phyloP scores from a whole-genome alignment of 1,284 basidiomycete species.

The Stygiomarasmius scandens region DNA sequence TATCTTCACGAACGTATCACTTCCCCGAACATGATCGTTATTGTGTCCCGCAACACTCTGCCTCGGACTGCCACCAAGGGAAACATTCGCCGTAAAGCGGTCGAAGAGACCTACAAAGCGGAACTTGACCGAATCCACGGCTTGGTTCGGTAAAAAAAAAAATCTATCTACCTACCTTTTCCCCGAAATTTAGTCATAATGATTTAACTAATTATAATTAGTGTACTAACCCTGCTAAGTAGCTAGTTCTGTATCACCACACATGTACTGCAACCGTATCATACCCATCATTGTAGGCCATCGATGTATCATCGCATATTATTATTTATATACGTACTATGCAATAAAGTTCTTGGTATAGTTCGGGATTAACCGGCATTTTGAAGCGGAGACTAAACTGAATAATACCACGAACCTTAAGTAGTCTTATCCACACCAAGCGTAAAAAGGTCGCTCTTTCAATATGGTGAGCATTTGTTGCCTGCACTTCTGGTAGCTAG shows the following conservation, averaged over 20 bases:
- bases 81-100: slow-evolving; percentile 65
- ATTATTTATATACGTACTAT: background rate
- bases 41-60: slow-evolving; percentile 56
- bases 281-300: background rate
- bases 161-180: too few species aligned
- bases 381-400: slow-evolving; percentile 29
- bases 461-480: slow-evolving; percentile 35
- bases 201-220: background rate
- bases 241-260: background rate
- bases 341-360: background rate
- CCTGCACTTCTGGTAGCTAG: too few species aligned
- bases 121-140: slow-evolving; percentile 57
- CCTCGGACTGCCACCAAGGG: slow-evolving; percentile 71
- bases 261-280: background rate
- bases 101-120: slow-evolving; percentile 56
- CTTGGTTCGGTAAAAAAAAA: slow-evolving; percentile 17
- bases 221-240: background rate
- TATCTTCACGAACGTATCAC: slow-evolving; percentile 72
- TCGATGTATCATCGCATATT: background rate
- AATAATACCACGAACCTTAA: slow-evolving; percentile 8
- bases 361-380: slow-evolving; percentile 14
- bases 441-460: slow-evolving; percentile 17
- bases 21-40: slow-evolving; percentile 53
- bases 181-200: too few species aligned
- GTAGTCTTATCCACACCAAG: slow-evolving; percentile 25